These are phyloP conservation scores for Lasiodiplodia sp. DNA, from an alignment of 2,329 filamentous ascomycete genomes.

Conservation along the genomic window DNA sequence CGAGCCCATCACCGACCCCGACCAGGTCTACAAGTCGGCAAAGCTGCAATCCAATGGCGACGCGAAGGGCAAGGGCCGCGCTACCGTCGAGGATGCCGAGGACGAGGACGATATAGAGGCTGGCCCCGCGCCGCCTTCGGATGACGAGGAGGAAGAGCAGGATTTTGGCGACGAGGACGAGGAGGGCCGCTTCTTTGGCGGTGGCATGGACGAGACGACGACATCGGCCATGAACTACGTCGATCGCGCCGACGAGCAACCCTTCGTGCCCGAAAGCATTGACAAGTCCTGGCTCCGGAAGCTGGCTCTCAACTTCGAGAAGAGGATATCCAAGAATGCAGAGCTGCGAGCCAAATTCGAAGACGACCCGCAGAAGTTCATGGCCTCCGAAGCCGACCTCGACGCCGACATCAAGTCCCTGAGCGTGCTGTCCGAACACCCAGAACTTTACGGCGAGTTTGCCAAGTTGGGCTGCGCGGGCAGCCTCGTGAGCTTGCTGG, in stretches of 20 bases:
- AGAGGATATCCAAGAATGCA: slow-evolving; percentile 87
- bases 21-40: slow-evolving; percentile 66
- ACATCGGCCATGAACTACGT: slow-evolving; percentile 27
- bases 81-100: slow-evolving; percentile 57
- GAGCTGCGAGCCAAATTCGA: slow-evolving; percentile 88
- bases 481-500: slow-evolving; percentile 80
- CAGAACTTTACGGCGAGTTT: slow-evolving; percentile 82
- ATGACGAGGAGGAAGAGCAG: slow-evolving; percentile 59
- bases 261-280: slow-evolving; percentile 73
- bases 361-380: slow-evolving; percentile 79
- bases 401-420: slow-evolving; percentile 87
- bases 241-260: slow-evolving; percentile 31
- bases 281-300: slow-evolving; percentile 84
- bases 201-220: slow-evolving; percentile 83
- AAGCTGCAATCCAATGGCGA: slow-evolving; percentile 62
- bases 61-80: slow-evolving; percentile 56
- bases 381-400: slow-evolving; percentile 85
- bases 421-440: slow-evolving; percentile 85
- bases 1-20: slow-evolving; percentile 62
- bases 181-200: slow-evolving; percentile 94
- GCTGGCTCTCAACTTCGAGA: slow-evolving; percentile 84
- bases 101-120: slow-evolving; percentile 55
- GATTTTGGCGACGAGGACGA: slow-evolving; percentile 74
- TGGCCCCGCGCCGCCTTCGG: slow-evolving; percentile 62
- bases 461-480: slow-evolving; percentile 74